These are phyloP conservation scores for Jimgerdemannia lactiflua DNA, from an alignment of 192 early-diverging fungal species.

Conservation along the genomic window DNA sequence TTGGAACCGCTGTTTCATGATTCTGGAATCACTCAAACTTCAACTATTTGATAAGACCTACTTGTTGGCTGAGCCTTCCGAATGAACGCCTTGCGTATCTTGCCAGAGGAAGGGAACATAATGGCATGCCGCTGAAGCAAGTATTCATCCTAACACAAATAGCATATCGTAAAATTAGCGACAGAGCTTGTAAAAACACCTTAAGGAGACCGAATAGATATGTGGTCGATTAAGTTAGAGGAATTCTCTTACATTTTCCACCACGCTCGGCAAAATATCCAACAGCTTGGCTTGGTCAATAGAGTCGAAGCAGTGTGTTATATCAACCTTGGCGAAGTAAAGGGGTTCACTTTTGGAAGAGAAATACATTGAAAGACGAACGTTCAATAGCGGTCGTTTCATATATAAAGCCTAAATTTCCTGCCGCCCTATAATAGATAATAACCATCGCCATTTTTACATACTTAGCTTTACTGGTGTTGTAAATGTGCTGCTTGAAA, in stretches of 20 bases:
- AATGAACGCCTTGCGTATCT: conserved; percentile 19
- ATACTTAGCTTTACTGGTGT: background rate
- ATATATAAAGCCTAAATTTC: background rate
- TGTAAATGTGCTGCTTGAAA: conserved; percentile 32
- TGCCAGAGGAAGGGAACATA: conserved; percentile 34
- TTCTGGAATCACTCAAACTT: no score
- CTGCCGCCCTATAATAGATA: background rate
- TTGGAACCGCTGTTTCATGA: no score
- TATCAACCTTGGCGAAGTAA: conserved; percentile 86
- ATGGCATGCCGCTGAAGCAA: conserved; percentile 62
- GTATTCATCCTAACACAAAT: conserved; percentile 59
- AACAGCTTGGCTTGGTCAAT: conserved; percentile 73
- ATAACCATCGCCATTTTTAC: background rate
- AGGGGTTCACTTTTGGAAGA: conserved; percentile 23
- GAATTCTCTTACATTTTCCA: conserved; percentile 44
- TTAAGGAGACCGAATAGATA: background rate
- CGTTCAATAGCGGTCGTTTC: no score
- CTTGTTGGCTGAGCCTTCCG: conserved; percentile 19
- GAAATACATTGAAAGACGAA: background rate
- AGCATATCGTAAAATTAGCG: background rate
- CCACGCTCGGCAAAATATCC: conserved; percentile 39
- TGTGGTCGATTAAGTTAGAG: no score
- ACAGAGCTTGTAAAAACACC: no score
- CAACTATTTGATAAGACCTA: background rate
- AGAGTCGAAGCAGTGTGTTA: conserved; percentile 76